Percentiles rank a stretch among this genome's conserved stretches.
phyloP scores from a whole-genome alignment of 108 stramenopile species.

The Mayamaea pseudoterrestris region DNA sequence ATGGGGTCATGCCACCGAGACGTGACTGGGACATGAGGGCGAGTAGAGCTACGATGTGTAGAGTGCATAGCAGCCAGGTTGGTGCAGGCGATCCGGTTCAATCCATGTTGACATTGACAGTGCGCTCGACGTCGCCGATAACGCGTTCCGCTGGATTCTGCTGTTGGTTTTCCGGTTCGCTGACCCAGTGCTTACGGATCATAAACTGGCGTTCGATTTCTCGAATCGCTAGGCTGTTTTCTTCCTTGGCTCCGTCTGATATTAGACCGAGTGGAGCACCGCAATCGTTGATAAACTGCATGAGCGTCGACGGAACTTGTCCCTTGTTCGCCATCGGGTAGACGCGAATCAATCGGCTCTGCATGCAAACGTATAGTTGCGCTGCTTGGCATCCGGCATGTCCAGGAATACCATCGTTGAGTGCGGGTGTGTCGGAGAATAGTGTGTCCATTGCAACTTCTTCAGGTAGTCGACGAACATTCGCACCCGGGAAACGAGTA shows the following conservation, averaged over 20 bases:
- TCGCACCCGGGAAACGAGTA: constrained; percentile 10
- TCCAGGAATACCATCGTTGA: constrained; percentile 1
- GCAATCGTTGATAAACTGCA: not conserved
- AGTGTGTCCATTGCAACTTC: constrained; percentile 15
- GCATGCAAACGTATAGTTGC: not conserved
- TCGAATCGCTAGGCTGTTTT: constrained; percentile 2
- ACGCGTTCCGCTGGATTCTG: constrained; percentile 17
- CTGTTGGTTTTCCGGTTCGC: constrained; percentile 13
- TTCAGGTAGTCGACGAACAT: constrained; percentile 12
- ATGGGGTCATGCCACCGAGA: not conserved
- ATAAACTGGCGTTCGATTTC: constrained; percentile 4
- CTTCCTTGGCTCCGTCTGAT: constrained; percentile 12
- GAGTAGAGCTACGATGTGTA: constrained; percentile 5
- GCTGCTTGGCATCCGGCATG: too few species aligned
- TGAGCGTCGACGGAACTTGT: constrained; percentile 6
- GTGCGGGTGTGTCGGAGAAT: constrained; percentile 13
- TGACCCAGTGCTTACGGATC: constrained; percentile 6
- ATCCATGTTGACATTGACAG: constrained; percentile 7
- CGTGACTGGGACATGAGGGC: constrained; percentile 1
- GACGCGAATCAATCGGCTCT: not conserved
- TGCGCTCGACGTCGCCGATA: constrained; percentile 1
- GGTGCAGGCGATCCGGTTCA: constrained; percentile 14
- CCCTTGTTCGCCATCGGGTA: not conserved
- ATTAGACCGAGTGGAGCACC: constrained; percentile 10
- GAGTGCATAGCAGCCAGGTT: constrained; percentile 12